Evolutionary conservation across 164 flowering plant genomes (phyloP).

Genomic region (Annona squamosa): DNA sequence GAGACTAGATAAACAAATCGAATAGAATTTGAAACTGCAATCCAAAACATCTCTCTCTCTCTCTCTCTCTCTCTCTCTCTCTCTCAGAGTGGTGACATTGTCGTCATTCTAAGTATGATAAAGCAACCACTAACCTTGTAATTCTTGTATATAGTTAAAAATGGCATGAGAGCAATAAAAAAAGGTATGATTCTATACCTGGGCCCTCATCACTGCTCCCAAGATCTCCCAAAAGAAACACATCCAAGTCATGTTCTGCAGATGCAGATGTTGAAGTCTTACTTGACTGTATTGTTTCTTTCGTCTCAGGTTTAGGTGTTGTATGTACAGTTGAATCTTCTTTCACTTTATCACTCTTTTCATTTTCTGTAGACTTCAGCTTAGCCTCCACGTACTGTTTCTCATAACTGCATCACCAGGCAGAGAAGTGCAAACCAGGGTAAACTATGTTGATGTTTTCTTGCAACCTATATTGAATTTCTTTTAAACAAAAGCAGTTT

Average conservation of each 20-base stretch:
- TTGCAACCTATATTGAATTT: neutral
- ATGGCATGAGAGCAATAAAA: neutral
- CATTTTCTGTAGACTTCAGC: constrained; percentile 38
- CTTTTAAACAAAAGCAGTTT: neutral
- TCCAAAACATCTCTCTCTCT: neutral
- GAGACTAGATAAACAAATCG: no score
- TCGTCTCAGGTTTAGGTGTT: constrained; percentile 28
- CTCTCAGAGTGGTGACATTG: neutral
- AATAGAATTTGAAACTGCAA: neutral
- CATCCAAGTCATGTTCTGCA: constrained; percentile 86
- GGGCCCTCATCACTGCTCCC: constrained; percentile 86
- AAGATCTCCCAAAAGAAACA: constrained; percentile 85
- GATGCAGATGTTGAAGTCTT: constrained; percentile 29
- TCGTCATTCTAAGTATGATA: neutral
- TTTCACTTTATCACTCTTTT: constrained; percentile 23
- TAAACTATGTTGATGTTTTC: neutral
- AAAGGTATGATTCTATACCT: constrained; percentile 33
- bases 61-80: no score
- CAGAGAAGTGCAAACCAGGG: neutral
- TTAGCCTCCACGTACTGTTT: constrained; percentile 52
- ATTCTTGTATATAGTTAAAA: neutral
- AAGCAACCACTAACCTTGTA: neutral
- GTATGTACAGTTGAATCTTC: constrained; percentile 27
- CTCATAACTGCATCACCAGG: constrained; percentile 49
- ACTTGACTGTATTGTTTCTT: constrained; percentile 21